Percentiles rank a stretch among this genome's conserved stretches.
These are phyloP conservation scores for Didymella pomorum DNA, from an alignment of 2,329 filamentous ascomycete genomes.

Conservation along the genomic window DNA sequence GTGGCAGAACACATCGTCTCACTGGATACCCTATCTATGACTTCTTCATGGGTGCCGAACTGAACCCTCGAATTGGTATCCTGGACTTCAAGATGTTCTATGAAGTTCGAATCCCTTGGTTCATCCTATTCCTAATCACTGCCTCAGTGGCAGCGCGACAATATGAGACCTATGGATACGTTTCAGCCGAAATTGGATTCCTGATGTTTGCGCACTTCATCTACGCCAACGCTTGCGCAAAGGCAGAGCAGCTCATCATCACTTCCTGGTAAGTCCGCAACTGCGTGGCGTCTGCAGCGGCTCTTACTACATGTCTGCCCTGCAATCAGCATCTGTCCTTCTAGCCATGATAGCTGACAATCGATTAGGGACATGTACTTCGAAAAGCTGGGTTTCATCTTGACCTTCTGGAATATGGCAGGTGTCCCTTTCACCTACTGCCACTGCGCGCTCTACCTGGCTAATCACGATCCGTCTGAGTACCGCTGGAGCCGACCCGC, in stretches of 20 bases:
- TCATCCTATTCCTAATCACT: slow-evolving; percentile 79
- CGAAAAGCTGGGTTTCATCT: slow-evolving; percentile 95
- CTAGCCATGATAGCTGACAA: not conserved
- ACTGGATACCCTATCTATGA: slow-evolving; percentile 81
- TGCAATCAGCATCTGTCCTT: no score
- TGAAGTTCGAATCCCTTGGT: slow-evolving; percentile 90
- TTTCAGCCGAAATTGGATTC: slow-evolving; percentile 81
- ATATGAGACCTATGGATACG: slow-evolving; percentile 82
- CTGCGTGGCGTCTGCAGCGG: not conserved
- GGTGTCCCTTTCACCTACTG: slow-evolving; percentile 92
- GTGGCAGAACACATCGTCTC: slow-evolving; percentile 89
- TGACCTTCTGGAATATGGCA: slow-evolving; percentile 95
- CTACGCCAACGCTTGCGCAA: slow-evolving; percentile 89
- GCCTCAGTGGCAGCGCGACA: slow-evolving; percentile 79
- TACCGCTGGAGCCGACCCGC: slow-evolving; percentile 78
- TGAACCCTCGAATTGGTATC: slow-evolving; percentile 82
- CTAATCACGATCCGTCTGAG: slow-evolving; percentile 77
- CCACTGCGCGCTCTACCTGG: slow-evolving; percentile 89
- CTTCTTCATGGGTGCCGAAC: slow-evolving; percentile 89
- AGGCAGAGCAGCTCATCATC: slow-evolving; percentile 88
- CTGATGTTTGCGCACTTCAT: slow-evolving; percentile 86
- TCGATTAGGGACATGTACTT: slow-evolving; percentile 82
- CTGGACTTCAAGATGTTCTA: slow-evolving; percentile 95
- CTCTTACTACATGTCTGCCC: no score
- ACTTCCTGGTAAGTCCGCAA: slow-evolving; percentile 71